Evolutionary conservation across 2,329 filamentous ascomycete species (phyloP), one percentile per base, ranked within the genome.

Genomic region (Calonectria leucothoes): DNA sequence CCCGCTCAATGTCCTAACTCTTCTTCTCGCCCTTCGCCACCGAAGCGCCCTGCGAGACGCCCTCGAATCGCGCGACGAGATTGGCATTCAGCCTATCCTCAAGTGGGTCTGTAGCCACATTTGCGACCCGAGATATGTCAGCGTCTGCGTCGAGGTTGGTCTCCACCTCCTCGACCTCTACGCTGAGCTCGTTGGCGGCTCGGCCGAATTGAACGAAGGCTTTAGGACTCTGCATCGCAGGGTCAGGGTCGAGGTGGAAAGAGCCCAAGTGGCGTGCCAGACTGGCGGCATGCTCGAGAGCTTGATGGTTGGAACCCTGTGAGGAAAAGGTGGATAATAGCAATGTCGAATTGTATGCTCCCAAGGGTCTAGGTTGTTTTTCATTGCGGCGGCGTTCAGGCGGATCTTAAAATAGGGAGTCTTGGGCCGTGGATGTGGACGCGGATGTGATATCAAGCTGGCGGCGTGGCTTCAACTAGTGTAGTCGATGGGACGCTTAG

Each of bases 81-180:
- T 92, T 49, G 92, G 92, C 0, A 91, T 99, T 6, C 91, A 95
- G 83, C 96, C 96, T 0, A 89, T 98, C 15, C 87, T 99, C 66
- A 91, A 90, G 81, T 98, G 96, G 95, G 89, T 96, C 12, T 91
- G 92, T 83, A 93, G 91, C 78, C 92, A 96, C 84, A 93, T 99
- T 78, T 89, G 92, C 48, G 94, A 98, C 82, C 95, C 96, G 39
- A 92, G 94, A 69, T 94, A 97, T 82, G 92, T 97, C 61, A 90
- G 90, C 73, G 87, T 98, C 39, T 95, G 94, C 81, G 94, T 95
- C 29, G 96, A 98, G 83, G 91, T 97, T 27, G 93, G 93, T 20
- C 90, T 97, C 80, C 89, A 95, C 72, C 87, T 98, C 42, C 87
- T 98, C 25, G 96, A 99, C 81, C 87, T 98, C 45, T 99, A 98